These are phyloP conservation scores for Penicillium turbatum DNA, from an alignment of 495 filamentous ascomycete species.

Conservation along the genomic window DNA sequence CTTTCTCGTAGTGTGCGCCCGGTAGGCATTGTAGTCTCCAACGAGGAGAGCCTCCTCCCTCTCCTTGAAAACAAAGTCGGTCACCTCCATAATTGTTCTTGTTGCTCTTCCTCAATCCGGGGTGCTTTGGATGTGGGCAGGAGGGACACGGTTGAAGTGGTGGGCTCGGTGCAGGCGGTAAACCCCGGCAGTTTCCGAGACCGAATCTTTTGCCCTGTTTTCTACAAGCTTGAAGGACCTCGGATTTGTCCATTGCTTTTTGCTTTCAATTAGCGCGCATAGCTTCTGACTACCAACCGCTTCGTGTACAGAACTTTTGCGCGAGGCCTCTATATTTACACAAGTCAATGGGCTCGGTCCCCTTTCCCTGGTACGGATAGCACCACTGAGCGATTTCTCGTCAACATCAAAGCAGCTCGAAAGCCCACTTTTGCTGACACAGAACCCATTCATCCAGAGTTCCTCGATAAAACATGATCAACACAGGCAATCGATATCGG, in stretches of 20 bases:
- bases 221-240: constrained; percentile 2
- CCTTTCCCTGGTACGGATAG: constrained; percentile 3
- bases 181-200: constrained; percentile 28
- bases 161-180: constrained; percentile 27
- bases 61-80: constrained; percentile 69
- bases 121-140: constrained; percentile 4
- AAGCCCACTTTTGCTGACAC: constrained; percentile 10
- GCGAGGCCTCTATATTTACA: neutral
- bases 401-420: neutral
- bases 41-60: constrained; percentile 78
- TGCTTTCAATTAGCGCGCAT: neutral
- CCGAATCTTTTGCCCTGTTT: constrained; percentile 22
- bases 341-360: neutral
- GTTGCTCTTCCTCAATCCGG: constrained; percentile 2
- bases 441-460: too few species aligned
- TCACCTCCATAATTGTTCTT: constrained; percentile 73
- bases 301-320: neutral
- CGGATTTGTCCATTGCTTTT: neutral
- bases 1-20: constrained; percentile 71
- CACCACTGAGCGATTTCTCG: neutral
- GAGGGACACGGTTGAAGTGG: constrained; percentile 21
- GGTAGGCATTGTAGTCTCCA: constrained; percentile 86
- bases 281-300: neutral
- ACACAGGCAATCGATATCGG: constrained; percentile 16
- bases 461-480: neutral